phyloP scores from a whole-genome alignment of 2,329 filamentous ascomycete species.

The Fusarium torreyae region DNA sequence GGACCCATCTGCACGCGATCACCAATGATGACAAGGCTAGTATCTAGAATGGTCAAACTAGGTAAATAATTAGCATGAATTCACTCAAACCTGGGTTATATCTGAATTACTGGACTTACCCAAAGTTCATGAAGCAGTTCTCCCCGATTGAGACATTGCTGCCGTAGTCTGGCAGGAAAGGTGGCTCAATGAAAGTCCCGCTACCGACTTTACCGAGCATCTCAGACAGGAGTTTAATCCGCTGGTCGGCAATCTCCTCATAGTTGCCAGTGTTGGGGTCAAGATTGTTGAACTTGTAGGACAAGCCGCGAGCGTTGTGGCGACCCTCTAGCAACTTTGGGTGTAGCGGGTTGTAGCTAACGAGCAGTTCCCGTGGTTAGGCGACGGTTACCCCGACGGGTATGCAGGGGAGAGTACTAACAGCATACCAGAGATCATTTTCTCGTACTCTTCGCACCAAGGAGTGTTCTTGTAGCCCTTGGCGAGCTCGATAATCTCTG shows the following conservation, averaged over 20 bases:
- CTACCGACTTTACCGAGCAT: conserved; percentile 43
- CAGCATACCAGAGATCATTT: conserved; percentile 51
- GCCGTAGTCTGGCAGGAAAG: conserved; percentile 75
- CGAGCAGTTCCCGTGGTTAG: not conserved
- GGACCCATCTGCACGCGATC: conserved; percentile 80
- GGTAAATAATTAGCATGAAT: not conserved
- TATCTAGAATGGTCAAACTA: conserved; percentile 77
- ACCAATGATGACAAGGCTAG: conserved; percentile 78
- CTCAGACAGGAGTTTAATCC: conserved; percentile 25
- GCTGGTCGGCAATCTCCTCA: conserved; percentile 20
- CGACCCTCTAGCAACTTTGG: conserved; percentile 42
- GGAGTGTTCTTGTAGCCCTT: conserved; percentile 37
- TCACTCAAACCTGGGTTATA: rapidly evolving
- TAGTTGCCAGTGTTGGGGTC: conserved; percentile 41
- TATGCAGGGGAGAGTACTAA: not conserved
- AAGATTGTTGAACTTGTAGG: conserved; percentile 46
- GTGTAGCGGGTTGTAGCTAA: conserved; percentile 43
- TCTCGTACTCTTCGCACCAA: conserved; percentile 48
- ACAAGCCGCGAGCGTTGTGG: conserved; percentile 39
- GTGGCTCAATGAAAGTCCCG: conserved; percentile 72
- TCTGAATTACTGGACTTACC: conserved; percentile 38
- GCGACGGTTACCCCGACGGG: rapidly evolving
- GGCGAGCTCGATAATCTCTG: conserved; percentile 44
- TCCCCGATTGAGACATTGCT: conserved; percentile 75
- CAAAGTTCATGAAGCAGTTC: conserved; percentile 73